A percentile compares a stretch with the other conserved stretches of the same genome.
Conservation (phyloP, 2,329 filamentous ascomycete genomes). For the Cercospora brassicicola region DNA sequence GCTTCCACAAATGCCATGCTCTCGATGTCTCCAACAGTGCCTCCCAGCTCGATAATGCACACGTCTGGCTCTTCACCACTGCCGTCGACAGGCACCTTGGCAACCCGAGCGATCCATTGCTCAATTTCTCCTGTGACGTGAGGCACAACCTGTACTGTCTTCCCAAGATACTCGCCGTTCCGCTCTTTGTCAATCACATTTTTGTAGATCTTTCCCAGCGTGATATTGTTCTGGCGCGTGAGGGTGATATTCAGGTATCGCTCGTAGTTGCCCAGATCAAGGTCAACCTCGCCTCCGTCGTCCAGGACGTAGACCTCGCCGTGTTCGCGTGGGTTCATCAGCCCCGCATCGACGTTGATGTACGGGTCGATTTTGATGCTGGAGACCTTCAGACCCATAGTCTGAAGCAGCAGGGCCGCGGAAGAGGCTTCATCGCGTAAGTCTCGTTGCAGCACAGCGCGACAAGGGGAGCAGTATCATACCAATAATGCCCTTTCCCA, state of each 20-base stretch:
- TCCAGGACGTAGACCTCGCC: slow-evolving; percentile 87
- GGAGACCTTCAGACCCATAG: slow-evolving; percentile 71
- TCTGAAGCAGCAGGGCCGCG: slow-evolving; percentile 75
- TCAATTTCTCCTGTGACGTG: slow-evolving; percentile 91
- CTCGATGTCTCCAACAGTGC: slow-evolving; percentile 79
- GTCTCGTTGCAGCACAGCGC: slow-evolving; percentile 1
- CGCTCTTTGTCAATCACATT: slow-evolving; percentile 77
- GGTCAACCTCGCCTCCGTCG: slow-evolving; percentile 75
- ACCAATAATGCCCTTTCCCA: slow-evolving; percentile 69
- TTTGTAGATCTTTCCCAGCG: slow-evolving; percentile 93
- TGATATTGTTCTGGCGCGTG: slow-evolving; percentile 89
- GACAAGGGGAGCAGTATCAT: slow-evolving; percentile 33
- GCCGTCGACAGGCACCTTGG: slow-evolving; percentile 81
- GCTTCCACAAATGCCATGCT: slow-evolving; percentile 86
- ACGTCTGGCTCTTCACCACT: slow-evolving; percentile 81
- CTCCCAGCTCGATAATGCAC: slow-evolving; percentile 76
- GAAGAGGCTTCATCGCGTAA: slow-evolving; percentile 56
- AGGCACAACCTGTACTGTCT: slow-evolving; percentile 87
- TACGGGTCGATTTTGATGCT: slow-evolving; percentile 72
- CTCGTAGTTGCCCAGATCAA: slow-evolving; percentile 76
- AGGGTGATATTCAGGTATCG: slow-evolving; percentile 80
- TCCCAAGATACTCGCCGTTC: slow-evolving; percentile 77
- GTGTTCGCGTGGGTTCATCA: slow-evolving; percentile 71
- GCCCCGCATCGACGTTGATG: slow-evolving; percentile 74
- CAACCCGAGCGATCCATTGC: slow-evolving; percentile 86